Evolutionary conservation across 164 flowering plant genomes (phyloP).

Genomic region (Magnolia sinica): DNA sequence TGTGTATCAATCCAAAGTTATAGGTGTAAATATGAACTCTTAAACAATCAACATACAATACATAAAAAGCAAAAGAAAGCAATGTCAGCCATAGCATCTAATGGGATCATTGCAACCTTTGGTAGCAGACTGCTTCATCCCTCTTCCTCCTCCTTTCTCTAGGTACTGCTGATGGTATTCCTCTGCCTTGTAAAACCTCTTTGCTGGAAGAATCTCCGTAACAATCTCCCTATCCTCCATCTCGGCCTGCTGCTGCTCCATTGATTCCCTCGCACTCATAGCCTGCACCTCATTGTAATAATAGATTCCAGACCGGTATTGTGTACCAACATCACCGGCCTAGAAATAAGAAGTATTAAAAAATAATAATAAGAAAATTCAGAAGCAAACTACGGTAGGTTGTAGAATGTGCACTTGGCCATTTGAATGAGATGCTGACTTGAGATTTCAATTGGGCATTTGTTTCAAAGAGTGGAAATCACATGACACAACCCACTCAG

Average conservation of each 20-base stretch:
- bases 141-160: constrained; percentile 58
- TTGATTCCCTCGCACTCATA: constrained; percentile 48
- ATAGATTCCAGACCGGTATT: constrained; percentile 86
- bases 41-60: too few relatives aligned
- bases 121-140: constrained; percentile 53
- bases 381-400: neutral
- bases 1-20: too few relatives aligned
- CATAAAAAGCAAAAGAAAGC: neutral
- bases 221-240: constrained; percentile 47
- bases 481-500: too few relatives aligned
- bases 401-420: neutral
- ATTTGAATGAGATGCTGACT: too few relatives aligned
- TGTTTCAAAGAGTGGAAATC: too few relatives aligned
- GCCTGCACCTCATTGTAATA: constrained; percentile 61
- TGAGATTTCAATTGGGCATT: too few relatives aligned
- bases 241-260: constrained; percentile 57
- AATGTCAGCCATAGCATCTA: constrained; percentile 63
- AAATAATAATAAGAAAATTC: neutral
- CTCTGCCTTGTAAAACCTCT: constrained; percentile 62
- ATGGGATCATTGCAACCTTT: constrained; percentile 88
- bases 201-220: constrained; percentile 70
- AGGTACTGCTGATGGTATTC: constrained; percentile 73
- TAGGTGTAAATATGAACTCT: too few relatives aligned
- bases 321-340: constrained; percentile 81
- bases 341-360: constrained; percentile 8